These are phyloP conservation scores for Fusarium algeriense DNA, from an alignment of 2,329 filamentous ascomycete genomes.

Conservation along the genomic window DNA sequence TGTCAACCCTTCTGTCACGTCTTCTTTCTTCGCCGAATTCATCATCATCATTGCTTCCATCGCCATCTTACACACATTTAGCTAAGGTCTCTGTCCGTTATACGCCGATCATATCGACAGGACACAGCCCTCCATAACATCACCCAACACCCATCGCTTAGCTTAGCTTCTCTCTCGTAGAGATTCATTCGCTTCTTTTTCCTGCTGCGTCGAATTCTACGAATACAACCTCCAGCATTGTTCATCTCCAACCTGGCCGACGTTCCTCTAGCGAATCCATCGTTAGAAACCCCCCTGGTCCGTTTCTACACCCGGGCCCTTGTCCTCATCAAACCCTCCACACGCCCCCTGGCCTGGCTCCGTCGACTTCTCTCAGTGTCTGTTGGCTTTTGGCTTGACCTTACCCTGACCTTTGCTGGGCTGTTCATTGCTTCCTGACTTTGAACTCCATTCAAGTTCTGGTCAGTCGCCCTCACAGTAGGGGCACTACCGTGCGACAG, in stretches of 20 bases:
- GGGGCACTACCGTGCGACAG: slow-evolving; percentile 39
- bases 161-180: slow-evolving; percentile 19
- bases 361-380: slow-evolving; percentile 30
- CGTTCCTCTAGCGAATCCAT: slow-evolving; percentile 40
- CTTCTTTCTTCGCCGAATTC: slow-evolving; percentile 9
- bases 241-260: slow-evolving; percentile 23
- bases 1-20: slow-evolving; percentile 24
- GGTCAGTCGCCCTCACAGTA: slow-evolving; percentile 36
- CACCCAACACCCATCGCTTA: slow-evolving; percentile 29
- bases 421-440: slow-evolving; percentile 34
- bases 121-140: slow-evolving; percentile 26
- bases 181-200: slow-evolving; percentile 35
- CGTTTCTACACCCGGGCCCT: slow-evolving; percentile 41
- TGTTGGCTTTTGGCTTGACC: slow-evolving; percentile 31
- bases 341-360: slow-evolving; percentile 43
- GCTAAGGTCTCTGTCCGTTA: slow-evolving; percentile 20
- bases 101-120: slow-evolving; percentile 30
- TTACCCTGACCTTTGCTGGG: slow-evolving; percentile 28
- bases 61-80: slow-evolving; percentile 18
- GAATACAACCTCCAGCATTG: slow-evolving; percentile 8
- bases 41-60: slow-evolving; percentile 10
- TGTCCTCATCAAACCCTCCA: slow-evolving; percentile 48
- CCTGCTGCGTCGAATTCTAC: slow-evolving; percentile 20
- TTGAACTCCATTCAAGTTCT: slow-evolving; percentile 31
- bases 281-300: slow-evolving; percentile 37